Evolutionary conservation across 345 rosid genomes (phyloP), one percentile per base, ranked within the genome.

Genomic region (Eucalyptus cloeziana): DNA sequence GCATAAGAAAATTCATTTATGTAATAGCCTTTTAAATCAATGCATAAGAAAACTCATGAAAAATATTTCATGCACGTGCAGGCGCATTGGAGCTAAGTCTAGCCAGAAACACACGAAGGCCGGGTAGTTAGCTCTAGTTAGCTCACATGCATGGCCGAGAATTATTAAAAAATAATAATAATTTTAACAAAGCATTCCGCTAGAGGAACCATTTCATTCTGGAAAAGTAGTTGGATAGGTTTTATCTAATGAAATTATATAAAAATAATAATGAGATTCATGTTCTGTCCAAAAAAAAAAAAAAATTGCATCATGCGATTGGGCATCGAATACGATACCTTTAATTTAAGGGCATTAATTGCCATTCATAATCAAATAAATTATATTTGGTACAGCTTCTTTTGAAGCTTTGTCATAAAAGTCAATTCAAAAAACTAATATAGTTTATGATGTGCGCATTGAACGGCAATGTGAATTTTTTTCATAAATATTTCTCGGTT

Each of bases 271-370:
- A 27, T 11, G 67, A 60, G 67, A 60, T 60, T 60, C 15, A 12
- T 11, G 67, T 27, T 6, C 67, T 0, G 0, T 54, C 27, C 16
- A 11, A 25, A 5, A 60, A 25, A 11, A 56, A 50, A 51, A 3
- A 25, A 5, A 60, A 58, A 5, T 25, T 12, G 31, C 31, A 27
- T 30, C 15, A 27, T 27, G 16, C 4, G 2, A 13, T 60, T 60
- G 31, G 12, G 31, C 16, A 60, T 60, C 31, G 0, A 27, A 60
- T 27, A 60, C 30, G 67, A 12, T 27, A 27, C 4, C 4, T 1
- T 27, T 27, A 60, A 60, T 12, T 30, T 30, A 60, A 11, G 69
- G 67, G n/a, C 16, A 27, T 60, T 60, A 0, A 60, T 1, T 30
- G n/a, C n/a, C 13, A 25, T 60, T 60, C n/a, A 3, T 11, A 60